Evolutionary conservation across 768 basidiomycete genomes (phyloP).

Genomic region (Candolleomyces efflorescens): DNA sequence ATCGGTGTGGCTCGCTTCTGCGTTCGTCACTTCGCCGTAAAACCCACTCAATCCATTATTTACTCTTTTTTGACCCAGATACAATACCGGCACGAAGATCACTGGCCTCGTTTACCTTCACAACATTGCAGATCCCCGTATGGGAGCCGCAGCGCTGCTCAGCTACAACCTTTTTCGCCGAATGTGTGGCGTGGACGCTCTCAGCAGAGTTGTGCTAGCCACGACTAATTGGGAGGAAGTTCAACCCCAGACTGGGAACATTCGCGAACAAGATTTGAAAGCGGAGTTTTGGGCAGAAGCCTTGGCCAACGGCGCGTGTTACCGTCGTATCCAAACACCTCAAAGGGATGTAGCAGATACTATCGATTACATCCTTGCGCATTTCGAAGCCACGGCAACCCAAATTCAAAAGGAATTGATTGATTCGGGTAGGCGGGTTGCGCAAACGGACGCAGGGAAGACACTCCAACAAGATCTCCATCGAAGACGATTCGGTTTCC

Average conservation of each 20-base stretch:
- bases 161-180: conserved; percentile 44
- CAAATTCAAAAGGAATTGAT: conserved; percentile 8
- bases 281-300: conserved; percentile 39
- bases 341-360: conserved; percentile 25
- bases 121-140: conserved; percentile 36
- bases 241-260: conserved; percentile 21
- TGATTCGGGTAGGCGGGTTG: conserved; percentile 1
- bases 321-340: conserved; percentile 31
- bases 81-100: conserved; percentile 3
- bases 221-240: conserved; percentile 48
- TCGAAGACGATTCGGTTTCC: no score
- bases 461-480: not conserved
- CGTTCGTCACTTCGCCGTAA: not conserved
- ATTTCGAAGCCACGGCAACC: not conserved
- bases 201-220: conserved; percentile 42
- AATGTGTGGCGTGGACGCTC: conserved; percentile 41
- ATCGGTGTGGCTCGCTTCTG: conserved; percentile 1
- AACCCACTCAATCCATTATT: not conserved
- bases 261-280: conserved; percentile 33
- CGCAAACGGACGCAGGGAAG: conserved; percentile 9
- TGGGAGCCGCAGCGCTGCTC: conserved; percentile 35
- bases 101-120: conserved; percentile 43
- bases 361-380: conserved; percentile 6
- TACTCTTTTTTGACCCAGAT: not conserved
- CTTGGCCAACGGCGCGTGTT: conserved; percentile 34